These are phyloP conservation scores for Cryptococcus sp. DNA, from an alignment of 1,284 basidiomycete species.

Conservation along the genomic window DNA sequence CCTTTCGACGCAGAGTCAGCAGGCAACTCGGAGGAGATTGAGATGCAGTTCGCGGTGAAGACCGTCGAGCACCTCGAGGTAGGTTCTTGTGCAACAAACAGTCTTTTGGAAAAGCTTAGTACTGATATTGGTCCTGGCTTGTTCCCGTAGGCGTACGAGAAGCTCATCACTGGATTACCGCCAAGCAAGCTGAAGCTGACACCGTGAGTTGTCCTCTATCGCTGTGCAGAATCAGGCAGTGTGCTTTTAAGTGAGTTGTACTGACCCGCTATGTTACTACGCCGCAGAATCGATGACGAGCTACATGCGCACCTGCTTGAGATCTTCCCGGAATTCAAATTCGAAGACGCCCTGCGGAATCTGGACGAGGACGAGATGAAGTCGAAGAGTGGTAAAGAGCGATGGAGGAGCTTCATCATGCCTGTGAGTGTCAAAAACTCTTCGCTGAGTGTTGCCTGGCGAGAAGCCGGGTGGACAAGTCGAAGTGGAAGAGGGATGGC, in stretches of 20 bases:
- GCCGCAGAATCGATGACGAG: conserved; percentile 79
- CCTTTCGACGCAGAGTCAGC: conserved; percentile 81
- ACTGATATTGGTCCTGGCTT: conserved; percentile 11
- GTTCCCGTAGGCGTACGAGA: conserved; percentile 90
- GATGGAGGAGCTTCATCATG: conserved; percentile 89
- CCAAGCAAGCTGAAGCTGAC: conserved; percentile 78
- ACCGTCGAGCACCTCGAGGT: conserved; percentile 95
- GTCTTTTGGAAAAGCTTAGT: not conserved
- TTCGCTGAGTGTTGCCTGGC: too few relatives aligned
- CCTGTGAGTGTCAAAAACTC: conserved; percentile 59
- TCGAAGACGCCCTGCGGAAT: conserved; percentile 65
- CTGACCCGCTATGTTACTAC: too few relatives aligned
- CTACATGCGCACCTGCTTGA: conserved; percentile 76
- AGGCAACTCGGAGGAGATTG: conserved; percentile 90
- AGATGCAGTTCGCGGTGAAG: conserved; percentile 97
- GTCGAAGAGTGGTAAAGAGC: conserved; percentile 81
- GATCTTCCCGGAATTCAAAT: conserved; percentile 81
- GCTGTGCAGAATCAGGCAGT: not conserved
- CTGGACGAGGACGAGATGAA: conserved; percentile 97
- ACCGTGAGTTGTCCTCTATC: conserved; percentile 59
- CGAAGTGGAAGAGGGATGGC: too few relatives aligned
- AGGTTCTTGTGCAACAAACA: too few relatives aligned
- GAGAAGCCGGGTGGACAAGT: too few relatives aligned
- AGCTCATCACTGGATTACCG: conserved; percentile 78
- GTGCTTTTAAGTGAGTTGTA: not conserved